Conservation (phyloP, 192 early-diverging fungal genomes). For the Rhizoclosmatium sp. region DNA sequence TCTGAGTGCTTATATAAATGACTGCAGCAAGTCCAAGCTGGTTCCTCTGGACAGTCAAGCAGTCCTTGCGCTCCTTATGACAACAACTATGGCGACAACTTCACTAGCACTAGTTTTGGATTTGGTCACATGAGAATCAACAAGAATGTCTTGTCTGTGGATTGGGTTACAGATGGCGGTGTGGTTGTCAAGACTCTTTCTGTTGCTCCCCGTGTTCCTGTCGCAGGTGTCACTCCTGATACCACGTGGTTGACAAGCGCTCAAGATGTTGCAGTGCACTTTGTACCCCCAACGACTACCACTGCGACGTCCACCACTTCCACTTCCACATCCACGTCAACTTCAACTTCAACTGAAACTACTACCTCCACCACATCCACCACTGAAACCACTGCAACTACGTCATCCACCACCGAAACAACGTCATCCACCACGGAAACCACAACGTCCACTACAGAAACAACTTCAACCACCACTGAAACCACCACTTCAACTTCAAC, state of each 20-base stretch:
- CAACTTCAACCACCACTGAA: background rate
- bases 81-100: too few relatives aligned
- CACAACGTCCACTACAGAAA: background rate
- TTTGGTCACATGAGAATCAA: slow-evolving; percentile 16
- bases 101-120: slow-evolving; percentile 18
- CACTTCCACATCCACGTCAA: background rate
- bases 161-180: slow-evolving; percentile 6
- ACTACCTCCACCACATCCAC: background rate
- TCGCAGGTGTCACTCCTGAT: slow-evolving; percentile 5
- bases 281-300: background rate
- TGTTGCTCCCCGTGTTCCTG: background rate
- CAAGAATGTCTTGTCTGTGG: background rate
- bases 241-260: background rate
- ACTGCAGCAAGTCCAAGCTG: slow-evolving; percentile 12
- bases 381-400: background rate
- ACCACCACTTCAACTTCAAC: background rate
- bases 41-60: slow-evolving; percentile 22
- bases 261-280: slow-evolving; percentile 11
- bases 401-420: background rate
- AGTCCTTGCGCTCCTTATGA: slow-evolving; percentile 1
- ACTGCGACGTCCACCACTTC: background rate
- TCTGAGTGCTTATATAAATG: background rate
- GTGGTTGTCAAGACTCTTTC: background rate
- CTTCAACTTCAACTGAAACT: background rate
- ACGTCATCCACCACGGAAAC: background rate